Percentiles rank a stretch among this genome's conserved stretches.
These are phyloP conservation scores for Wickerhamomyces sydowiorum DNA, from an alignment of 805 yeast genomes.

Conservation along the genomic window DNA sequence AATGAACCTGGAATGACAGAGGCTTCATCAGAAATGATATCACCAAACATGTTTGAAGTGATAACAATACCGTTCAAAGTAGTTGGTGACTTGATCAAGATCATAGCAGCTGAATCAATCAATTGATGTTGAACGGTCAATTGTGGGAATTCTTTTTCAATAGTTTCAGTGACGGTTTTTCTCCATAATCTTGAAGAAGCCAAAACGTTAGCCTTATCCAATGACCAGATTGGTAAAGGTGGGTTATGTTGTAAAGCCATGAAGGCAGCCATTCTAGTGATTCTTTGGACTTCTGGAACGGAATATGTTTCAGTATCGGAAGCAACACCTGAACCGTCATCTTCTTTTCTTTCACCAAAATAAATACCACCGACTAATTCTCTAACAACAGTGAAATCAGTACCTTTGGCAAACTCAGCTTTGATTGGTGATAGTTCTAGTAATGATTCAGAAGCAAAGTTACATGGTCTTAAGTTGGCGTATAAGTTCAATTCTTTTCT, in stretches of 20 bases:
- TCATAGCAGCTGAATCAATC: slow-evolving; percentile 99
- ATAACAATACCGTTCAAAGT: slow-evolving; percentile 87
- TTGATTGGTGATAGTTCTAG: slow-evolving; percentile 85
- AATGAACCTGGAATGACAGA: slow-evolving; percentile 96
- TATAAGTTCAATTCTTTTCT: slow-evolving; percentile 91
- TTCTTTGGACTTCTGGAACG: slow-evolving; percentile 89
- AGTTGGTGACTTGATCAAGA: slow-evolving; percentile 85
- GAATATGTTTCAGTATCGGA: slow-evolving; percentile 92
- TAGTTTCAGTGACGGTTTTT: slow-evolving; percentile 81
- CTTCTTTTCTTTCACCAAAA: slow-evolving; percentile 94
- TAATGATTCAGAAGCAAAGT: slow-evolving; percentile 80
- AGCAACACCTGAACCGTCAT: slow-evolving; percentile 80
- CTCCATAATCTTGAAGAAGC: slow-evolving; percentile 98
- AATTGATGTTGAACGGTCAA: slow-evolving; percentile 86
- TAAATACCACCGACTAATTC: slow-evolving; percentile 98
- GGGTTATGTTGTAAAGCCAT: slow-evolving; percentile 91
- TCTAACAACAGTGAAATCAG: slow-evolving; percentile 89
- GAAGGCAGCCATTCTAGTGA: slow-evolving; percentile 97
- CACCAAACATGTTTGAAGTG: slow-evolving; percentile 97
- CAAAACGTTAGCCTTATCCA: slow-evolving; percentile 95
- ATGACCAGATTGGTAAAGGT: slow-evolving; percentile 91
- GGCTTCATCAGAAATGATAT: slow-evolving; percentile 96
- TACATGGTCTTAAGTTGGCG: slow-evolving; percentile 96
- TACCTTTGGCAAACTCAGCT: slow-evolving; percentile 79
- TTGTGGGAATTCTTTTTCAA: slow-evolving; percentile 85